phyloP scores from a whole-genome alignment of 1,284 basidiomycete genomes.

The Naganishia albida region DNA sequence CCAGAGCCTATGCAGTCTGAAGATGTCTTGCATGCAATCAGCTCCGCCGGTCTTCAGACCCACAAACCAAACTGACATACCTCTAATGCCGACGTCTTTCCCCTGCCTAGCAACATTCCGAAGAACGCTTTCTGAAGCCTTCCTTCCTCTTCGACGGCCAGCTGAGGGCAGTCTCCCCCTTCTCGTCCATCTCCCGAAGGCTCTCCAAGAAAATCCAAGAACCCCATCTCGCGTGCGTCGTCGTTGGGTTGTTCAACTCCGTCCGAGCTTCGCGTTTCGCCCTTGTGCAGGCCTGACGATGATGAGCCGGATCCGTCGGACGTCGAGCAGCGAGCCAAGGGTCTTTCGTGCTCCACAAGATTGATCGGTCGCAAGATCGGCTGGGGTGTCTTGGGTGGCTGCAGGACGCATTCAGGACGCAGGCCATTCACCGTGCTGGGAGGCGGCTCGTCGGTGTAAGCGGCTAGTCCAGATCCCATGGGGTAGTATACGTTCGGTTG shows the following conservation, averaged over 20 bases:
- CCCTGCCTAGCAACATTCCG: no score
- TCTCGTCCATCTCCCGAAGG: no score
- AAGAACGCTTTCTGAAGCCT: no score
- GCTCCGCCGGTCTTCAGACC: no score
- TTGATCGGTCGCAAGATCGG: background rate
- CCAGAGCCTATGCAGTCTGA: no score
- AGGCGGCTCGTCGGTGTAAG: background rate
- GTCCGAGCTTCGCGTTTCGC: background rate
- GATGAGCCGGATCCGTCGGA: background rate
- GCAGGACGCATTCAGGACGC: background rate
- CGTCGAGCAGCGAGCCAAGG: background rate
- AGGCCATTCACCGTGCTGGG: background rate
- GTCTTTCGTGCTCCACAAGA: background rate
- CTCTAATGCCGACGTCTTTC: no score
- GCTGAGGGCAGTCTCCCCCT: no score
- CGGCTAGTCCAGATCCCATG: background rate
- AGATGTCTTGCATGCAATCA: background rate
- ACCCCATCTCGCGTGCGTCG: background rate
- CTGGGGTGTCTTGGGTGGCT: background rate
- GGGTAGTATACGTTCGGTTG: constrained; percentile 14
- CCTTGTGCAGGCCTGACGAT: background rate
- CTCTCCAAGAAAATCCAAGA: no score
- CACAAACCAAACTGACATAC: no score
- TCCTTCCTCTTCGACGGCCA: no score
- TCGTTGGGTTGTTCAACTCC: background rate